phyloP scores from a whole-genome alignment of 345 rosid genomes.

The Hibiscus tridactylites region DNA sequence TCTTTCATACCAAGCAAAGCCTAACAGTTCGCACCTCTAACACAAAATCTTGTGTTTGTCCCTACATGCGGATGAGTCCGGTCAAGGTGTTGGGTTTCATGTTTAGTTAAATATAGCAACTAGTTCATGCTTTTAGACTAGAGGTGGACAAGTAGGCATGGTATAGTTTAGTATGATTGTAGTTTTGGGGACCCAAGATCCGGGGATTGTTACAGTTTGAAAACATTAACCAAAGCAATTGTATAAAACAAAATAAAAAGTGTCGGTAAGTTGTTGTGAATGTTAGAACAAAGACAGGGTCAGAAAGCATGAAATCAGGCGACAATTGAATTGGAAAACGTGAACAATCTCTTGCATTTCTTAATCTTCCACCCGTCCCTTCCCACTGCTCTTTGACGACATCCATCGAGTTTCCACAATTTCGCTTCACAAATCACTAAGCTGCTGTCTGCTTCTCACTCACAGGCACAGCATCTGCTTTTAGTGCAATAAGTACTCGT shows the following conservation, averaged over 20 bases:
- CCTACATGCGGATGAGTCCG: too few relatives aligned
- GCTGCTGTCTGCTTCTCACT: neutral
- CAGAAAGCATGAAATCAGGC: slow-evolving; percentile 19
- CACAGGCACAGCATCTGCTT: neutral
- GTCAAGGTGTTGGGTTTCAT: too few relatives aligned
- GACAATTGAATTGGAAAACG: slow-evolving; percentile 23
- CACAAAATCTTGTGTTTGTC: too few relatives aligned
- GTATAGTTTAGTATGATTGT: neutral
- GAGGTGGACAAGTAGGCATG: neutral
- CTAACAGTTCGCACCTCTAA: too few relatives aligned
- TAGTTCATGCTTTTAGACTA: too few relatives aligned
- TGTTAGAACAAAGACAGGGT: slow-evolving; percentile 10
- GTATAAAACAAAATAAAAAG: neutral
- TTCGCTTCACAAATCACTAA: neutral
- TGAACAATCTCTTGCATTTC: neutral
- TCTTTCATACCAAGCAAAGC: too few relatives aligned
- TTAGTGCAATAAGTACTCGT: neutral
- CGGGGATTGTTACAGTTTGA: neutral
- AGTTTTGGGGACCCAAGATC: slow-evolving; percentile 2
- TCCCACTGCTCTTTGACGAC: neutral
- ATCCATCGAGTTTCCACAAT: neutral
- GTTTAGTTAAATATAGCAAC: too few relatives aligned
- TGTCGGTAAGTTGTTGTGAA: neutral
- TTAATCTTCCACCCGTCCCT: neutral
- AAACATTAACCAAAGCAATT: neutral